A percentile compares a stretch with the other conserved stretches of the same genome.
These are phyloP conservation scores for Kuraishia piskuri DNA, from an alignment of 805 yeast species.

Conservation along the genomic window DNA sequence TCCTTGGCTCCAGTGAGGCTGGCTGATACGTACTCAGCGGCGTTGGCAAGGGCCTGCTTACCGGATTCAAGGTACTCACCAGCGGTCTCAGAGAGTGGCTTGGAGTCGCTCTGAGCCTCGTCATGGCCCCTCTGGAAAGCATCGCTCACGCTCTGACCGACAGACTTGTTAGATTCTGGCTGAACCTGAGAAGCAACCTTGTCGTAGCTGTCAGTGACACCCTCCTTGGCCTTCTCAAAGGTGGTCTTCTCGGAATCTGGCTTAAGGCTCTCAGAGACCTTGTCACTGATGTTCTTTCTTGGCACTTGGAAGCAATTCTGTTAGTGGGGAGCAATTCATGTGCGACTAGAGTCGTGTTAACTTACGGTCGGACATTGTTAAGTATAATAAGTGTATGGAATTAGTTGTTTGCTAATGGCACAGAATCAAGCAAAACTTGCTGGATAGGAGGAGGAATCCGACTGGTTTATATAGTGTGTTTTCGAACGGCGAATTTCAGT, in stretches of 20 bases:
- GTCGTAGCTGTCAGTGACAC: constrained; percentile 60
- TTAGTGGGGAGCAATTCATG: neutral
- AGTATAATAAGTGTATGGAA: neutral
- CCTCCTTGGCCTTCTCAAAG: constrained; percentile 63
- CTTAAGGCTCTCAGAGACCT: constrained; percentile 54
- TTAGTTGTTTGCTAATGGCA: neutral
- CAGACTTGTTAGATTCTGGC: constrained; percentile 63
- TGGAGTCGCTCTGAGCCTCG: constrained; percentile 27
- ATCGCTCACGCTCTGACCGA: constrained; percentile 52
- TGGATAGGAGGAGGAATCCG: neutral
- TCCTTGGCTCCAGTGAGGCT: constrained; percentile 52
- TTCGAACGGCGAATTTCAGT: neutral
- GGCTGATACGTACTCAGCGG: constrained; percentile 53
- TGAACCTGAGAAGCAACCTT: constrained; percentile 46
- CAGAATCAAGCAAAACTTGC: neutral
- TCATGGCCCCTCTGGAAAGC: constrained; percentile 34
- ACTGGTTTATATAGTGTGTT: neutral
- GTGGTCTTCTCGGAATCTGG: constrained; percentile 66
- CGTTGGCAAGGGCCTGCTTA: constrained; percentile 37
- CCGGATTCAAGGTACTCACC: constrained; percentile 36
- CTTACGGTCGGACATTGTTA: neutral
- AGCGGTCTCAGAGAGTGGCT: constrained; percentile 34
- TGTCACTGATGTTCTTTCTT: constrained; percentile 71
- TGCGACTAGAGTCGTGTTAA: neutral
- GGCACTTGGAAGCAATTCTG: constrained; percentile 13